Evolutionary conservation across 805 yeast genomes (phyloP).

Genomic region (Candida orba): DNA sequence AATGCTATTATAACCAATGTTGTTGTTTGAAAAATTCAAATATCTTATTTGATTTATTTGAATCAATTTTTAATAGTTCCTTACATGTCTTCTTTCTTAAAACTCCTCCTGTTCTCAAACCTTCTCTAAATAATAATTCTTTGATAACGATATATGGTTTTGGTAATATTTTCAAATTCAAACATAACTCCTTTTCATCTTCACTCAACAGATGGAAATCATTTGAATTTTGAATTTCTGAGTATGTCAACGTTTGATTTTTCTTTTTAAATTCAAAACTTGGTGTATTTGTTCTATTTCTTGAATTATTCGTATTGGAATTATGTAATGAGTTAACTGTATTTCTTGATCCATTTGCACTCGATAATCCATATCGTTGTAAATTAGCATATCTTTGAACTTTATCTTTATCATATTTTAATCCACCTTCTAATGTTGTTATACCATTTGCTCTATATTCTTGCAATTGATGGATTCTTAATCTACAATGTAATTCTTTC

Average conservation of each 20-base stretch:
- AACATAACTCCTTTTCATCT: slow-evolving; percentile 85
- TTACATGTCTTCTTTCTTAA: slow-evolving; percentile 81
- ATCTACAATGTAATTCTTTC: slow-evolving; percentile 70
- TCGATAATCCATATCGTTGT: slow-evolving; percentile 40
- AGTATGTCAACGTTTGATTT: slow-evolving; percentile 41
- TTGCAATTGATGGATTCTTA: slow-evolving; percentile 82
- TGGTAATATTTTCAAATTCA: slow-evolving; percentile 77
- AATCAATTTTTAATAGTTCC: slow-evolving; percentile 77
- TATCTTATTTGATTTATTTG: slow-evolving; percentile 76
- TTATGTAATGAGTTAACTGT: slow-evolving; percentile 26
- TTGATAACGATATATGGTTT: slow-evolving; percentile 92
- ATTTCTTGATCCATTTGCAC: slow-evolving; percentile 25
- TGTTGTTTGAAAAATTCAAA: slow-evolving; percentile 90
- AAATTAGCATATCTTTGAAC: slow-evolving; percentile 54
- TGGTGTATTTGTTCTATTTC: slow-evolving; percentile 15
- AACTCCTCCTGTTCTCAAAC: slow-evolving; percentile 76
- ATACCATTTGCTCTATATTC: slow-evolving; percentile 91
- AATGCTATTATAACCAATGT: slow-evolving; percentile 56
- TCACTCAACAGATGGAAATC: slow-evolving; percentile 77
- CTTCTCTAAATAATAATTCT: slow-evolving; percentile 80
- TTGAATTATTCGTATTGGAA: slow-evolving; percentile 7
- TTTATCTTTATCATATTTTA: slow-evolving; percentile 84
- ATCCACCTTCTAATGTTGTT: slow-evolving; percentile 74
- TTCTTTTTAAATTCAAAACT: slow-evolving; percentile 20
- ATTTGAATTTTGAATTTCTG: slow-evolving; percentile 69